Conservation (phyloP, 2,329 filamentous ascomycete genomes). For the Phoma herbarum region DNA sequence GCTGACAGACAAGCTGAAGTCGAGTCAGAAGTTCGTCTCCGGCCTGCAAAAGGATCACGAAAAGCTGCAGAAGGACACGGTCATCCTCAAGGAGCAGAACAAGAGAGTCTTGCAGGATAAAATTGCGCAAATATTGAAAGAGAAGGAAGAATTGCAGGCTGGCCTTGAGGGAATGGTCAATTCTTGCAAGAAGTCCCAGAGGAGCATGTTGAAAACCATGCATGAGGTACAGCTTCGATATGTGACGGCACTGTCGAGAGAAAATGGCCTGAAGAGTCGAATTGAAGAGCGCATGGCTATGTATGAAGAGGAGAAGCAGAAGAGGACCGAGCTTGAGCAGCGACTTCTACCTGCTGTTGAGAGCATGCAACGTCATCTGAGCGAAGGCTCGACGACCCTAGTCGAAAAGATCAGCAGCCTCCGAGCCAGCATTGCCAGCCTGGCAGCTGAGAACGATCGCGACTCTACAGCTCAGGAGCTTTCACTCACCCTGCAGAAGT, state of each 20-base stretch:
- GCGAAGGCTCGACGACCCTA: slow-evolving; percentile 24
- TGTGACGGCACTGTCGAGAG: slow-evolving; percentile 23
- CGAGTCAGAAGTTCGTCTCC: slow-evolving; percentile 35
- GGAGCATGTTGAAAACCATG: slow-evolving; percentile 23
- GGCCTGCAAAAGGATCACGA: slow-evolving; percentile 44
- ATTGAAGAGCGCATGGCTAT: slow-evolving; percentile 24
- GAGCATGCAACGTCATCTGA: slow-evolving; percentile 26
- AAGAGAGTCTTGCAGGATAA: slow-evolving; percentile 25
- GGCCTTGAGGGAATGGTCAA: slow-evolving; percentile 26
- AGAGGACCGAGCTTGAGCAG: slow-evolving; percentile 32
- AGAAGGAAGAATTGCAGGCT: slow-evolving; percentile 29
- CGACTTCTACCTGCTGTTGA: slow-evolving; percentile 30
- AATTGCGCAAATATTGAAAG: slow-evolving; percentile 31
- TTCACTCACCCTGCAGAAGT: slow-evolving; percentile 25
- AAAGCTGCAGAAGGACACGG: slow-evolving; percentile 26
- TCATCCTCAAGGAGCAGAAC: slow-evolving; percentile 25
- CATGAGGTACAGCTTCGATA: slow-evolving; percentile 30
- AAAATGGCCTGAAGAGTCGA: slow-evolving; percentile 20
- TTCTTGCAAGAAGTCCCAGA: slow-evolving; percentile 23
- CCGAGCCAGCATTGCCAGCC: slow-evolving; percentile 13
- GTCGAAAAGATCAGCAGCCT: slow-evolving; percentile 7
- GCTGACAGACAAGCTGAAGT: slow-evolving; percentile 29
- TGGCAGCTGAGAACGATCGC: slow-evolving; percentile 1
- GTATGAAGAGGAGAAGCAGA: slow-evolving; percentile 34
- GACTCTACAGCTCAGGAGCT: slow-evolving; percentile 29